These are phyloP conservation scores for Aspergillus japonicus DNA, from an alignment of 2,329 filamentous ascomycete genomes.

Conservation along the genomic window DNA sequence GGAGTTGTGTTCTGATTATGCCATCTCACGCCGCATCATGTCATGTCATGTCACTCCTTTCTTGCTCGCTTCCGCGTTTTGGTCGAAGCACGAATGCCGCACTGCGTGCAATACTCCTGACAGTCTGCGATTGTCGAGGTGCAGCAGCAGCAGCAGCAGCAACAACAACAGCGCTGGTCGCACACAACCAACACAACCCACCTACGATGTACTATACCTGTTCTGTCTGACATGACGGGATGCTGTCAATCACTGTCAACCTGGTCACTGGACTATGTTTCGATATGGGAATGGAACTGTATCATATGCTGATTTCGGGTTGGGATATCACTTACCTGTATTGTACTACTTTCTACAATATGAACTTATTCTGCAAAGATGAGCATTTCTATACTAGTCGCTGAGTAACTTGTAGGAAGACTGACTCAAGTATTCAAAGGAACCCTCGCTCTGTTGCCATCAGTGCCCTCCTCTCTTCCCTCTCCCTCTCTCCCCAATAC, in stretches of 20 bases:
- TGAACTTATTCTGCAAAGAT: not conserved
- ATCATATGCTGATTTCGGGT: not conserved
- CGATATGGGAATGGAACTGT: not conserved
- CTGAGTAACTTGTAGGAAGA: too few relatives aligned
- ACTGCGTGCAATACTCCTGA: not conserved
- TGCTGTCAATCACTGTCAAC: not conserved
- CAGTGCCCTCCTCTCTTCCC: too few relatives aligned
- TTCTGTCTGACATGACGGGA: not conserved
- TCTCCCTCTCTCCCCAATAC: too few relatives aligned
- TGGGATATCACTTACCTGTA: not conserved
- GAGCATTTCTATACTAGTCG: too few relatives aligned
- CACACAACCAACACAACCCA: not conserved
- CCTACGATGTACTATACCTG: not conserved
- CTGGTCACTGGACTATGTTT: not conserved
- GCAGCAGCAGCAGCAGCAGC: not conserved
- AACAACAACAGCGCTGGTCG: constrained; percentile 1
- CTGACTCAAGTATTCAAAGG: too few relatives aligned
- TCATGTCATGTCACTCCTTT: constrained; percentile 23
- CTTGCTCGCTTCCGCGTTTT: constrained; percentile 11
- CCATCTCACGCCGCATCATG: constrained; percentile 5
- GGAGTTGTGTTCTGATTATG: not conserved
- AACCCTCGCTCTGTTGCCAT: too few relatives aligned
- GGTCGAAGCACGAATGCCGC: not conserved
- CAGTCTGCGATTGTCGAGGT: not conserved
- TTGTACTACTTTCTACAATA: not conserved